phyloP scores from a whole-genome alignment of 441 rosid species.

The Gossypium lobatum region DNA sequence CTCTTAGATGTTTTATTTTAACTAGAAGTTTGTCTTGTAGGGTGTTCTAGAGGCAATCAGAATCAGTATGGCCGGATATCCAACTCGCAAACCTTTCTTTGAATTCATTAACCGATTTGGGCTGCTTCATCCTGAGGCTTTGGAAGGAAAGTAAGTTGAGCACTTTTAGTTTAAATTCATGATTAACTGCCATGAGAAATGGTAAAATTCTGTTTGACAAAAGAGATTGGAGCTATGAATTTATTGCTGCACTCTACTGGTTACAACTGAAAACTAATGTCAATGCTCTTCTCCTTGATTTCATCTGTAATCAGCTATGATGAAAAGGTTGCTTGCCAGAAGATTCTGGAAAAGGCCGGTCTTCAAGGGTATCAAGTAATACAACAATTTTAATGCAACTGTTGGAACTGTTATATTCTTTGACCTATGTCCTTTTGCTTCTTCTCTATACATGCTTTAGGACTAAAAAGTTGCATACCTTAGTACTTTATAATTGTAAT shows the following conservation, averaged over 20 bases:
- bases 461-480: not conserved
- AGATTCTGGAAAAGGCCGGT: conserved; percentile 76
- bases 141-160: conserved; percentile 82
- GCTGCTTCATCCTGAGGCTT: conserved; percentile 61
- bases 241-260: conserved; percentile 17
- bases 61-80: conserved; percentile 97
- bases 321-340: conserved; percentile 68
- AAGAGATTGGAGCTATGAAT: conserved; percentile 14
- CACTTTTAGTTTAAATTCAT: conserved; percentile 1
- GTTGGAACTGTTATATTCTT: not conserved
- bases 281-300: conserved; percentile 19
- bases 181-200: conserved; percentile 3
- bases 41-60: conserved; percentile 99
- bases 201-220: conserved; percentile 2
- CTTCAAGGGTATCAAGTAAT: conserved; percentile 92
- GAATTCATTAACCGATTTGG: conserved; percentile 91
- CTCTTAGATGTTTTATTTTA: conserved; percentile 4
- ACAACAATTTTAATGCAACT: not conserved
- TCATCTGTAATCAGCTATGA: conserved; percentile 53
- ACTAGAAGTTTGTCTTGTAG: conserved; percentile 36
- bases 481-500: not conserved
- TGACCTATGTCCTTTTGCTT: not conserved
- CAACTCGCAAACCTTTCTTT: conserved; percentile 89
- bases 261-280: conserved; percentile 15
- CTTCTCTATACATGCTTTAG: conserved; percentile 7